A percentile compares a stretch with the other conserved stretches of the same genome.
These are phyloP conservation scores for Debaryomyces tyrocola DNA, from an alignment of 805 yeast species.

Conservation along the genomic window DNA sequence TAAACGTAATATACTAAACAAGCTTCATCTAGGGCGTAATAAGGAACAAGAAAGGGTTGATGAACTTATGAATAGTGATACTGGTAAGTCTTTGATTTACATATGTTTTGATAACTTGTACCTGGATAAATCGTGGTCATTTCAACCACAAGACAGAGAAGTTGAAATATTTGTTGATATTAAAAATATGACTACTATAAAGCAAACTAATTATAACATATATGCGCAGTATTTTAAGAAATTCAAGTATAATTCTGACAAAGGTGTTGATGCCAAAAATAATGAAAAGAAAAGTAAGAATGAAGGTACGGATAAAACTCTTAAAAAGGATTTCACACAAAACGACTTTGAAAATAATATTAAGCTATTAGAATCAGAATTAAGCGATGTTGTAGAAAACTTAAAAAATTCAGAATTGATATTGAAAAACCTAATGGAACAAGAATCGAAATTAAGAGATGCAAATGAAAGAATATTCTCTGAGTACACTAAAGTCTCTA, in stretches of 20 bases:
- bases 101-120: conserved; percentile 45
- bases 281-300: conserved; percentile 1
- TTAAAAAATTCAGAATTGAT: conserved; percentile 28
- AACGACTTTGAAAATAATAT: conserved; percentile 33
- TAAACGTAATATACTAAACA: conserved; percentile 8
- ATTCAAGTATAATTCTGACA: conserved; percentile 6
- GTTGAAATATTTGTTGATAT: conserved; percentile 35
- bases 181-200: conserved; percentile 33
- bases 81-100: conserved; percentile 30
- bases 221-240: conserved; percentile 35
- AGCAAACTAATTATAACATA: conserved; percentile 34
- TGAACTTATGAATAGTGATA: conserved; percentile 16
- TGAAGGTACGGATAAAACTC: conserved; percentile 1
- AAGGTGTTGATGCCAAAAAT: conserved; percentile 8
- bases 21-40: conserved; percentile 3
- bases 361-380: conserved; percentile 26
- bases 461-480: conserved; percentile 38
- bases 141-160: conserved; percentile 30
- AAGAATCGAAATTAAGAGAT: conserved; percentile 35
- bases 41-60: conserved; percentile 8
- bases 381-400: conserved; percentile 30
- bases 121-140: conserved; percentile 44
- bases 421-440: conserved; percentile 27
- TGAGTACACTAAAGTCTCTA: conserved; percentile 30
- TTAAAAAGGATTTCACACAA: conserved; percentile 23